Evolutionary conservation across 495 filamentous ascomycete genomes (phyloP), one percentile per base, ranked within the genome.

Genomic region (Podospora pseudopauciseta): DNA sequence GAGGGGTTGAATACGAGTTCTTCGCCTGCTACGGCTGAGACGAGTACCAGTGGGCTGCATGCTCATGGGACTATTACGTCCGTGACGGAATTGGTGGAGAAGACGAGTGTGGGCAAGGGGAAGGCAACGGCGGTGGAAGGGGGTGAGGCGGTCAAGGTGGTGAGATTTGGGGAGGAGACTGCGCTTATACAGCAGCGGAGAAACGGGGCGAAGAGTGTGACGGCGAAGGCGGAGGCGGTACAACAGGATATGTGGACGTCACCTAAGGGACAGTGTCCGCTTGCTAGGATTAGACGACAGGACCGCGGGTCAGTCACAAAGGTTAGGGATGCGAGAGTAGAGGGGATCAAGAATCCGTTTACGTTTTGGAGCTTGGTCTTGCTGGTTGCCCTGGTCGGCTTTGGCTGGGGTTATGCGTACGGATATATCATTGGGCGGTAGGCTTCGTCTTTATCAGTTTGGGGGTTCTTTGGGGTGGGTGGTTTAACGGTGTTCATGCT

Each of bases 61-160:
- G 61, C 61, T 19, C 27, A 63, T 19, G 32, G 61, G 6, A 63
- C 61, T 18, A 9, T 63, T 27, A 63, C 61, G 55, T 58, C 55
- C 5, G 7, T 13, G 23, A 58, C 55, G 55, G 55, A 58, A n/a
- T n/a, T 58, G 55, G 55, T 58, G 55, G 55, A 58, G 55, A 58
- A 58, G 6, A 58, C 30, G 1, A 9, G 1, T 3, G 16, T 63
- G 32, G 13, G n/a, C 5, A 63, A 15, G n/a, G 34, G 30, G 27
- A 49, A 49, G 32, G 16, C 5, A 2, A 26, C 9, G 2, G 39
- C 13, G 2, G 16, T n/a, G n/a, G 61, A 44, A 5, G 32, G 9
- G 20, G 20, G 49, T 5, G 3, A 15, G 18, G 55, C 26, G 16
- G 11, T 49, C 16, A 63, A 49, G 30, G 61, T 63, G 30, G 61